Evolutionary conservation across 352 stramenopile genomes (phyloP).

Genomic region (Phytophthora idaei): DNA sequence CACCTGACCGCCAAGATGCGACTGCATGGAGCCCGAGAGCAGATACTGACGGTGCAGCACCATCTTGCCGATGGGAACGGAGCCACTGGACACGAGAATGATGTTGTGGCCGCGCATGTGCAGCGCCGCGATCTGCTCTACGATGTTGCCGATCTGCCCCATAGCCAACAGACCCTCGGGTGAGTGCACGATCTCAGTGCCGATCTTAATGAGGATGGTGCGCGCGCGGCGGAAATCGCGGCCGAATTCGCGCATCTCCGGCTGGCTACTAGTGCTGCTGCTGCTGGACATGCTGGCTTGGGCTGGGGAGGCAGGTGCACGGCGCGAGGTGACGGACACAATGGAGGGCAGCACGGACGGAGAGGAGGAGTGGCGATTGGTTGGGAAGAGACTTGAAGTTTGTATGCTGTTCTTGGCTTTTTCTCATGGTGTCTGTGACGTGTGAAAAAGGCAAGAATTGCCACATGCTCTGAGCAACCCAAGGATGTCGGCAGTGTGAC

Average conservation of each 20-base stretch:
- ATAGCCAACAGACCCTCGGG: slow-evolving; percentile 76
- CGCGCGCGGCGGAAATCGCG: slow-evolving; percentile 60
- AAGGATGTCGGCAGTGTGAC: too few species aligned
- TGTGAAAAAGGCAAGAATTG: slow-evolving; percentile 1
- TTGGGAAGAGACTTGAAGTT: slow-evolving; percentile 12
- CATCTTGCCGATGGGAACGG: slow-evolving; percentile 81
- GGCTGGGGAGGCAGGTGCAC: background rate
- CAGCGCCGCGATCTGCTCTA: slow-evolving; percentile 83
- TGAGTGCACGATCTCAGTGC: slow-evolving; percentile 87
- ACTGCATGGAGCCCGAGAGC: slow-evolving; percentile 85
- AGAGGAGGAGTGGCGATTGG: slow-evolving; percentile 3
- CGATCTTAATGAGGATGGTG: slow-evolving; percentile 87
- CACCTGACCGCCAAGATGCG: slow-evolving; percentile 70
- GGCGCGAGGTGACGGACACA: background rate
- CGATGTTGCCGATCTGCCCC: slow-evolving; percentile 85
- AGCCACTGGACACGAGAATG: slow-evolving; percentile 85
- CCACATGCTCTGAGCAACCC: too few species aligned
- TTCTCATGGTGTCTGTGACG: background rate
- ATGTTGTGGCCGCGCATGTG: slow-evolving; percentile 86
- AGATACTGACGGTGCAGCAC: slow-evolving; percentile 83
- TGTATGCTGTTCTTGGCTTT: slow-evolving; percentile 13
- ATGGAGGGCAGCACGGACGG: background rate
- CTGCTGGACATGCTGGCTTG: slow-evolving; percentile 8
- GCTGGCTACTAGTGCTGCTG: background rate
- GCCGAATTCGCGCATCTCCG: slow-evolving; percentile 30